Percentiles rank a stretch among this genome's conserved stretches.
phyloP scores from a whole-genome alignment of 1,284 basidiomycete genomes.

The Tremellales sp. region DNA sequence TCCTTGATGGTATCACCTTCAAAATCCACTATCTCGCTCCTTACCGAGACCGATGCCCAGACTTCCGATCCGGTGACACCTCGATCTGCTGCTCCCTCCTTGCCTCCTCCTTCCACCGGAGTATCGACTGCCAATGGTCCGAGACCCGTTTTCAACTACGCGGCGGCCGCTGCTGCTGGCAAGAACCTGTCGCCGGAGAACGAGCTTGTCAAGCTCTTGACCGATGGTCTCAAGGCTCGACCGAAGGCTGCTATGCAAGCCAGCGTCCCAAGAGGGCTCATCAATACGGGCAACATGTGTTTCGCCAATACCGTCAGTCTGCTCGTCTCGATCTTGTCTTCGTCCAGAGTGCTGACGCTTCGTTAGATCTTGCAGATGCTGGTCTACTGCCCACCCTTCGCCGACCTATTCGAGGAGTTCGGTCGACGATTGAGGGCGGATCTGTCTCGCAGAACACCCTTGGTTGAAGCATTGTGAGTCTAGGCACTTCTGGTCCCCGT shows the following conservation, averaged over 20 bases:
- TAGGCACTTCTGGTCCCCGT: not conserved
- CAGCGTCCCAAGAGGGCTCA: conserved; percentile 68
- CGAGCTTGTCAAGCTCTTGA: conserved; percentile 59
- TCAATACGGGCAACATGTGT: conserved; percentile 97
- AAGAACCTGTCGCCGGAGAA: conserved; percentile 54
- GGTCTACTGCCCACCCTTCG: conserved; percentile 83
- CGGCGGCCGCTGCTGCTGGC: conserved; percentile 43
- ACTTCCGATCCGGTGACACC: conserved; percentile 22
- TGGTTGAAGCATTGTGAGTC: conserved; percentile 69
- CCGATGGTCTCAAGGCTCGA: conserved; percentile 48
- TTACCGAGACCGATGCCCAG: conserved; percentile 11
- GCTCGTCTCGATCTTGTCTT: too few relatives aligned
- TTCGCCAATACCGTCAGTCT: conserved; percentile 77
- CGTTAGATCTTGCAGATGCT: conserved; percentile 75
- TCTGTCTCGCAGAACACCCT: conserved; percentile 58
- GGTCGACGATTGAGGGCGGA: conserved; percentile 56
- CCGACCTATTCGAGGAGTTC: conserved; percentile 70
- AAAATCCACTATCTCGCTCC: conserved; percentile 20
- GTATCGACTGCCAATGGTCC: conserved; percentile 23
- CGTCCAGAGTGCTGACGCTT: not conserved
- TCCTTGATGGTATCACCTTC: conserved; percentile 26
- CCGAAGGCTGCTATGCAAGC: conserved; percentile 35
- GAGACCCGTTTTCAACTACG: conserved; percentile 35
- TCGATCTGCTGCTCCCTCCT: conserved; percentile 54
- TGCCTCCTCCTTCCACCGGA: conserved; percentile 58